Conservation (phyloP, 2,329 filamentous ascomycete species). For the Hypoxylon sp. region DNA sequence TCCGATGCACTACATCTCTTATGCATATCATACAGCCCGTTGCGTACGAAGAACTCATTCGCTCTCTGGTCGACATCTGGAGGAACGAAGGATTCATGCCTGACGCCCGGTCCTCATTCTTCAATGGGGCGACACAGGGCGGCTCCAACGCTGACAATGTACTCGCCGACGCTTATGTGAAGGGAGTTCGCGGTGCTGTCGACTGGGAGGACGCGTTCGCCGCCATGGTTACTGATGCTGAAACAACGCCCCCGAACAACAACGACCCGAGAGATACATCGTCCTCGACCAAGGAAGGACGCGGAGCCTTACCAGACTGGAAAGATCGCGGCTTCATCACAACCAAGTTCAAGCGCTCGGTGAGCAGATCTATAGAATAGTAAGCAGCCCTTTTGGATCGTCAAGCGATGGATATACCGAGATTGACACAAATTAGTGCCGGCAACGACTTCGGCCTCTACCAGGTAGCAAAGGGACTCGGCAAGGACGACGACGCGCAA, state of each 20-base stretch:
- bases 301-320: conserved; percentile 76
- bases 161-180: conserved; percentile 75
- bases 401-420: not conserved
- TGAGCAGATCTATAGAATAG: conserved; percentile 73
- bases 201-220: conserved; percentile 70
- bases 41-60: conserved; percentile 70
- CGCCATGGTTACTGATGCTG: conserved; percentile 73
- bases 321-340: conserved; percentile 70
- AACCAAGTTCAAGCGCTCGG: conserved; percentile 65
- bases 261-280: conserved; percentile 63
- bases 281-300: conserved; percentile 71
- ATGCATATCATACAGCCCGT: conserved; percentile 70
- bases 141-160: conserved; percentile 77
- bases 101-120: conserved; percentile 72
- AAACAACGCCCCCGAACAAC: conserved; percentile 67
- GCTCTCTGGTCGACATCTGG: conserved; percentile 74
- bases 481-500: conserved; percentile 56
- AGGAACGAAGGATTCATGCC: conserved; percentile 69
- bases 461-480: conserved; percentile 68
- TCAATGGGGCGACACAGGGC: conserved; percentile 73
- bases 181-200: conserved; percentile 68
- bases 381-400: conserved; percentile 34
- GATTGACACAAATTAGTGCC: conserved; percentile 46
- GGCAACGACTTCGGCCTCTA: conserved; percentile 74
- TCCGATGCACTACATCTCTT: conserved; percentile 70